Evolutionary conservation across 139 green algal species (phyloP).

Genomic region (Asterochloris erici): DNA sequence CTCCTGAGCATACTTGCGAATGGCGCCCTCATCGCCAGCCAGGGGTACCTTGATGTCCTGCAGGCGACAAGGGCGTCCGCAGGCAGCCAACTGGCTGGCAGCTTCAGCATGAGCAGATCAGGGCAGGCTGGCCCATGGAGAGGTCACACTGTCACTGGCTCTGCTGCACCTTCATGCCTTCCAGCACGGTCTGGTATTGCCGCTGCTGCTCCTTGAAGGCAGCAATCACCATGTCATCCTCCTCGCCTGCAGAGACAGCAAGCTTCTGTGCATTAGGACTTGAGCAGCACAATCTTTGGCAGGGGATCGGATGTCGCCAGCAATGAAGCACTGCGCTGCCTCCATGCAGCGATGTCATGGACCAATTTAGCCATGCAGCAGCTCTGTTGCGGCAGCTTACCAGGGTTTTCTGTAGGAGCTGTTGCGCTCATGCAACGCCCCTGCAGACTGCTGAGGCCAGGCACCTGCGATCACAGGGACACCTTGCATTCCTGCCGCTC

Average conservation of each 20-base stretch:
- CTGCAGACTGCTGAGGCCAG: no score
- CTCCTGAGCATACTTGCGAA: slow-evolving; percentile 46
- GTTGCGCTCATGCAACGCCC: no score
- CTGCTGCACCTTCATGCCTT: slow-evolving; percentile 39
- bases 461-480: no score
- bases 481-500: no score
- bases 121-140: neutral
- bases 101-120: no score
- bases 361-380: no score
- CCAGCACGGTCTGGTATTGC: slow-evolving; percentile 37
- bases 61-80: neutral
- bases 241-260: neutral
- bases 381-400: no score
- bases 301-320: no score
- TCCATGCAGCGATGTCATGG: no score
- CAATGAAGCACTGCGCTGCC: no score
- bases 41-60: slow-evolving; percentile 48
- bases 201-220: slow-evolving; percentile 43
- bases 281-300: neutral
- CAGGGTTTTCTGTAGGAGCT: no score
- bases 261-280: neutral
- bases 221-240: slow-evolving; percentile 45
- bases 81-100: neutral
- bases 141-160: neutral
- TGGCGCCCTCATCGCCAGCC: slow-evolving; percentile 38